Conservation (phyloP, 768 basidiomycete genomes). For the Trametes sanguinea region DNA sequence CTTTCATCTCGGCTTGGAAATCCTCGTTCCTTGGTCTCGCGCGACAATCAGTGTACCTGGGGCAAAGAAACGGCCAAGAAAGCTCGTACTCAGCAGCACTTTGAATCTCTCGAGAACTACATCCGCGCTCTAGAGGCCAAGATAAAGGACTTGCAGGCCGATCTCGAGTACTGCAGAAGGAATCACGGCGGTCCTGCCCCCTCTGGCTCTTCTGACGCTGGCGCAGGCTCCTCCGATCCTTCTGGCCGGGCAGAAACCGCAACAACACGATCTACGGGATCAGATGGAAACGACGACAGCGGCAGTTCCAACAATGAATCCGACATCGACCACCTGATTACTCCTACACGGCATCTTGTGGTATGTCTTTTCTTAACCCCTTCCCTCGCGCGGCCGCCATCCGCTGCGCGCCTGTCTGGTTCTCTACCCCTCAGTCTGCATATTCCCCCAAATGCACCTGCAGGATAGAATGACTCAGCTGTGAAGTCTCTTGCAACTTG, state of each 20-base stretch:
- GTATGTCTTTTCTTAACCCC: constrained; percentile 14
- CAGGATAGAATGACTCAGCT: constrained; percentile 5
- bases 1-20: background rate
- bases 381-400: background rate
- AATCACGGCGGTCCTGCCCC: constrained; percentile 12
- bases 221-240: constrained; percentile 15
- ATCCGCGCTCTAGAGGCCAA: constrained; percentile 31
- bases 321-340: constrained; percentile 31
- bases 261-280: background rate
- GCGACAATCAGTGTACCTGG: constrained; percentile 33
- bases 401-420: constrained; percentile 10
- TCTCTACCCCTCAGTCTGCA: background rate
- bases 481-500: background rate
- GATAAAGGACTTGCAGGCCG: constrained; percentile 32
- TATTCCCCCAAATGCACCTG: background rate
- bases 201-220: constrained; percentile 17
- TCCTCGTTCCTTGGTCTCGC: background rate
- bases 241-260: constrained; percentile 16
- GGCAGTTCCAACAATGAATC: constrained; percentile 28
- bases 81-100: constrained; percentile 36
- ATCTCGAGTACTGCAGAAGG: constrained; percentile 20
- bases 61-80: constrained; percentile 37
- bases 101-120: constrained; percentile 34
- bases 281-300: constrained; percentile 20
- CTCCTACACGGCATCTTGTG: constrained; percentile 25